Base-by-base conservation (phyloP, 2,329 filamentous ascomycete species). In the Conoideocrella luteorostrata region DNA sequence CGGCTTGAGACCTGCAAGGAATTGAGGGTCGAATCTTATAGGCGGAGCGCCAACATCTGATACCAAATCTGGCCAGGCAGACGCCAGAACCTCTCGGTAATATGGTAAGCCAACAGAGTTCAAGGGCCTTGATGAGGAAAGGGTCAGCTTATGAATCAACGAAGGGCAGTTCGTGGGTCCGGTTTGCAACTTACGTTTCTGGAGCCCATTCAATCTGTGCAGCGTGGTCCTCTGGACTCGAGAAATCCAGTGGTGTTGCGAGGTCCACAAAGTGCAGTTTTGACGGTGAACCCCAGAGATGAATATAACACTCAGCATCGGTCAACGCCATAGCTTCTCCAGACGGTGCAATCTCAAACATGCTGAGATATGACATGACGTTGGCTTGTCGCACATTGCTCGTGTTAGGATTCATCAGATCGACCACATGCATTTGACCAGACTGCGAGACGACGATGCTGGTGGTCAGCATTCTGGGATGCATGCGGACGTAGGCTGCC, bases 401-500 rank as follows among this genome's bases (percentile, higher is more conserved):
- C 17, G 87, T 84, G 57, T 94, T 90, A 0, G 88, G 87, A 50
- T 95, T 95, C 80, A 94, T 88, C 5, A 98, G 77, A 62, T 98
- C 93, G 40, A 97, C 88, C 12, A 97, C 85, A 60, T 98, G 91
- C 62, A 98, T 86, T 63, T 96, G 89, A 1, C 94, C 93, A 34
- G 81, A 86, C 57, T 94, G 88, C 3, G 91, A 95, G 22, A 90
- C 83, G 39, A 98, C 88, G 48, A 98, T 90, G 56, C 88, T 91
- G 0, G 94, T 97, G 0, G 93, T 96, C 17, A 89, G 84, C 78
- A 98, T 86, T 55, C 89, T 84, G 1, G 94, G 93, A 62, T 98
- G 93, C 86, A 98, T 93, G 46, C 93, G 83, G 33, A 96, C 90
- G 68, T 89, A 95, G 28, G 93, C 91, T 29, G 91, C 93, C 9